phyloP scores from a whole-genome alignment of 176 grass and related monocot species.

The Thinopyrum elongatum region DNA sequence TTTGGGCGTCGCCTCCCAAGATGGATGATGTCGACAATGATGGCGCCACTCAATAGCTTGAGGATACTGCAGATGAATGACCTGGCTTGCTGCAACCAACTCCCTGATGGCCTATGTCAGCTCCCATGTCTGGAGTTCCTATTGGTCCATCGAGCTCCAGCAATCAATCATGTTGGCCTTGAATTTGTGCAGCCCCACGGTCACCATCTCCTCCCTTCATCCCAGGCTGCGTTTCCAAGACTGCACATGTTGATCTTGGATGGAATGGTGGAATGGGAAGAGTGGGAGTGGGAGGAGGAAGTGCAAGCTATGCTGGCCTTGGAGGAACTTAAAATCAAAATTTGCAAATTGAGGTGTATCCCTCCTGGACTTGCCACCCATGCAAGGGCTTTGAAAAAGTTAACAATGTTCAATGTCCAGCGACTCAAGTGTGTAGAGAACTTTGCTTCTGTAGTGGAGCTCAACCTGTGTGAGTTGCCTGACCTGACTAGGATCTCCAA shows the following conservation, averaged over 20 bases:
- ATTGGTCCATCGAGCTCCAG: not conserved
- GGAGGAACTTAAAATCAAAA: constrained; percentile 10
- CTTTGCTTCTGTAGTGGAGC: not conserved
- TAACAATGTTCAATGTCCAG: not conserved
- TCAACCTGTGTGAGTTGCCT: too few relatives aligned
- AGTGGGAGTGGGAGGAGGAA: constrained; percentile 42
- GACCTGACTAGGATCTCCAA: not conserved
- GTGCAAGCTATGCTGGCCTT: constrained; percentile 23
- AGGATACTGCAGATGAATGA: not conserved
- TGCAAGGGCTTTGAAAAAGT: not conserved
- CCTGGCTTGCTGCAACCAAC: not conserved
- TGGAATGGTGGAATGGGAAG: constrained; percentile 39
- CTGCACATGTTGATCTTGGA: not conserved
- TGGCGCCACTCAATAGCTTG: not conserved
- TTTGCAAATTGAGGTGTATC: constrained; percentile 19
- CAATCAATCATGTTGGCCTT: constrained; percentile 9
- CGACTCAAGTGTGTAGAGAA: not conserved
- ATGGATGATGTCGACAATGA: not conserved
- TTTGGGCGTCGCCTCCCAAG: constrained; percentile 22
- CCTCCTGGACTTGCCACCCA: not conserved
- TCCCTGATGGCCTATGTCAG: constrained; percentile 23
- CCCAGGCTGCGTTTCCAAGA: not conserved
- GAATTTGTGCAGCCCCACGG: constrained; percentile 17
- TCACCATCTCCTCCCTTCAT: too few relatives aligned
- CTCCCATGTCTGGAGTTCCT: constrained; percentile 19